A percentile compares a stretch with the other conserved stretches of the same genome.
Conservation (phyloP, 192 early-diverging fungal species). For the Paraglomus occultum region DNA sequence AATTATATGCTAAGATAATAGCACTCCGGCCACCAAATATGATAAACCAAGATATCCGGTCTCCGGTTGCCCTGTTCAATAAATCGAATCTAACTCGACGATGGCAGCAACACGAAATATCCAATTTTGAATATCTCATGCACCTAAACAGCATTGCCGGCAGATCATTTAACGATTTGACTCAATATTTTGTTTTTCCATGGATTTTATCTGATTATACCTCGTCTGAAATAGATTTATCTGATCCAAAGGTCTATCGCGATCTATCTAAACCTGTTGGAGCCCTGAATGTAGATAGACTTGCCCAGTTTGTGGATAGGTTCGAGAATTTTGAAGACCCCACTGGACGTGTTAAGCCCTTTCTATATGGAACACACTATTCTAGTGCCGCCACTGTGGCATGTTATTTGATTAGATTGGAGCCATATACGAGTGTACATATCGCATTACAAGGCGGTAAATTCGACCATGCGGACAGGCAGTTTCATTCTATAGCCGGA, state of each 20-base stretch:
- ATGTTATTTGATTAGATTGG: constrained; percentile 76
- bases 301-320: constrained; percentile 53
- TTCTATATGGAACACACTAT: constrained; percentile 94
- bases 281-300: constrained; percentile 61
- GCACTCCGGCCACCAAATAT: constrained; percentile 13
- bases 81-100: constrained; percentile 52
- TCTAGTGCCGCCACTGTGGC: constrained; percentile 80
- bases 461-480: constrained; percentile 74
- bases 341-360: constrained; percentile 48
- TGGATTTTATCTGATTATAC: constrained; percentile 78
- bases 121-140: constrained; percentile 93
- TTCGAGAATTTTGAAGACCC: constrained; percentile 44
- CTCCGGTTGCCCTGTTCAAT: constrained; percentile 10
- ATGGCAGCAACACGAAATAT: constrained; percentile 76
- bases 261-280: constrained; percentile 88
- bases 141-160: constrained; percentile 80
- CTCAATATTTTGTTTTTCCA: constrained; percentile 91
- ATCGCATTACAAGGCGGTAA: constrained; percentile 57
- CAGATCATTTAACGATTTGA: constrained; percentile 71
- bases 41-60: constrained; percentile 25
- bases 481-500: constrained; percentile 65
- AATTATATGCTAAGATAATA: constrained; percentile 3
- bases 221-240: constrained; percentile 62
- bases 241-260: constrained; percentile 63
- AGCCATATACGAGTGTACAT: constrained; percentile 68